Evolutionary conservation across 1,139 yeast species (phyloP).

Genomic region (Casaregolazyma lundiana): DNA sequence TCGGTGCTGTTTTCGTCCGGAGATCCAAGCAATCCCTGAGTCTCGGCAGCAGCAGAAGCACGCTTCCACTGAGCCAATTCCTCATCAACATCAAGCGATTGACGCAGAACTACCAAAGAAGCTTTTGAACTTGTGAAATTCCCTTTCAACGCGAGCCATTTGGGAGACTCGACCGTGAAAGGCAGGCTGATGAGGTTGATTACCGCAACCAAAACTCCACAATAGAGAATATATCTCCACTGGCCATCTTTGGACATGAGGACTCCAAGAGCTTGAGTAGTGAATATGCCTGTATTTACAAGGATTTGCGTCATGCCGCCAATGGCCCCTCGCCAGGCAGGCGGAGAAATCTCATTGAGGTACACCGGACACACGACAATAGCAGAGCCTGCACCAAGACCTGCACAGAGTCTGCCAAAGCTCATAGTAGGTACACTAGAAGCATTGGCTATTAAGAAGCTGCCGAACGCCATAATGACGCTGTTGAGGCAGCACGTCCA

Average conservation of each 20-base stretch:
- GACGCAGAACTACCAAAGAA: conserved; percentile 34
- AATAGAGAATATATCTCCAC: conserved; percentile 68
- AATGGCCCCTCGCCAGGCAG: conserved; percentile 60
- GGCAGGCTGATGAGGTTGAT: conserved; percentile 44
- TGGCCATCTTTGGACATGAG: conserved; percentile 56
- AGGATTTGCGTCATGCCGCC: conserved; percentile 88
- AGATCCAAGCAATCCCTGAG: conserved; percentile 9
- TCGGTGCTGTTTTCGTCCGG: background rate
- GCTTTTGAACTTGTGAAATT: conserved; percentile 35
- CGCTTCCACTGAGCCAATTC: conserved; percentile 7
- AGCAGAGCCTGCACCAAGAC: conserved; percentile 83
- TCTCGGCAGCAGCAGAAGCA: conserved; percentile 3
- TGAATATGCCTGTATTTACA: conserved; percentile 75
- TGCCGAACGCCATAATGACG: conserved; percentile 58
- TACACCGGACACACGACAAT: conserved; percentile 80
- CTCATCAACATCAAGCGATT: conserved; percentile 3
- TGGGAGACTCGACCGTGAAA: conserved; percentile 72
- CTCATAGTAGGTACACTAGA: conserved; percentile 43
- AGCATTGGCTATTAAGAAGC: conserved; percentile 55
- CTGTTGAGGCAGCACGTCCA: conserved; percentile 54
- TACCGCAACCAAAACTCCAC: conserved; percentile 54
- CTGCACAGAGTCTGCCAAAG: conserved; percentile 73
- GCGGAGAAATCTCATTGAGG: conserved; percentile 76
- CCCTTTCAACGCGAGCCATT: conserved; percentile 56
- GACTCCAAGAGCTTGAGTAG: conserved; percentile 72